Percentiles rank a stretch among this genome's conserved stretches.
Evolutionary conservation across 2,329 filamentous ascomycete genomes (phyloP).

Genomic region (Cercospora citrullina): DNA sequence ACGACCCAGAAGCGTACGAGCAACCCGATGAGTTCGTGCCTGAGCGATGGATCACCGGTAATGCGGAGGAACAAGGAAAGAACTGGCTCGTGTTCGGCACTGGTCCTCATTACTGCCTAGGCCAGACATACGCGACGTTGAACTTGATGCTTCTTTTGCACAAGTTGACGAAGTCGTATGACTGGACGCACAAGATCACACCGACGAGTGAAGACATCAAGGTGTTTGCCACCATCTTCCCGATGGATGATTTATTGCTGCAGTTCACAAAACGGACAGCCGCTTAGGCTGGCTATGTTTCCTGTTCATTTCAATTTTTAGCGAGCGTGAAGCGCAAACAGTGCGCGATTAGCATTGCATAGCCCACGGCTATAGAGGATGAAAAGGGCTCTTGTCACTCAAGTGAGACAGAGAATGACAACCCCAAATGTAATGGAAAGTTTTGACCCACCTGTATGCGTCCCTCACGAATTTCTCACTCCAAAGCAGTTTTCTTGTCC

Average conservation of each 20-base stretch:
- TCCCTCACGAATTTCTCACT: neutral
- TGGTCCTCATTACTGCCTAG: constrained; percentile 93
- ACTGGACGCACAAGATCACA: constrained; percentile 89
- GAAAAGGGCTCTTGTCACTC: neutral
- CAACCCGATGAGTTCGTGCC: constrained; percentile 88
- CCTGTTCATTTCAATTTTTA: constrained; percentile 3
- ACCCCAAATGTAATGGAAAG: neutral
- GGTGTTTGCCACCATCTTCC: constrained; percentile 98
- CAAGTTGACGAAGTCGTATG: constrained; percentile 41
- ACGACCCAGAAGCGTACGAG: constrained; percentile 88
- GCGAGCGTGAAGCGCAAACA: constrained; percentile 13
- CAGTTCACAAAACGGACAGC: constrained; percentile 21
- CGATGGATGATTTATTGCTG: constrained; percentile 59
- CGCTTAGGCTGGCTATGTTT: neutral
- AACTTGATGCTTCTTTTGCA: constrained; percentile 70
- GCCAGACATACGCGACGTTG: constrained; percentile 85
- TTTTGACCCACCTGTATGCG: neutral
- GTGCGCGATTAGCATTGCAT: constrained; percentile 10
- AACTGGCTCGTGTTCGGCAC: constrained; percentile 97
- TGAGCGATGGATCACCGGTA: constrained; percentile 82
- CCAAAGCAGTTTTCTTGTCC: neutral
- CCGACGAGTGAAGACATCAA: constrained; percentile 88
- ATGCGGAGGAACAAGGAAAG: constrained; percentile 88
- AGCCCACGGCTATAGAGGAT: neutral
- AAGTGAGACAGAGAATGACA: neutral